Conservation (phyloP, 2,329 filamentous ascomycete genomes). For the Blastomyces parvus region DNA sequence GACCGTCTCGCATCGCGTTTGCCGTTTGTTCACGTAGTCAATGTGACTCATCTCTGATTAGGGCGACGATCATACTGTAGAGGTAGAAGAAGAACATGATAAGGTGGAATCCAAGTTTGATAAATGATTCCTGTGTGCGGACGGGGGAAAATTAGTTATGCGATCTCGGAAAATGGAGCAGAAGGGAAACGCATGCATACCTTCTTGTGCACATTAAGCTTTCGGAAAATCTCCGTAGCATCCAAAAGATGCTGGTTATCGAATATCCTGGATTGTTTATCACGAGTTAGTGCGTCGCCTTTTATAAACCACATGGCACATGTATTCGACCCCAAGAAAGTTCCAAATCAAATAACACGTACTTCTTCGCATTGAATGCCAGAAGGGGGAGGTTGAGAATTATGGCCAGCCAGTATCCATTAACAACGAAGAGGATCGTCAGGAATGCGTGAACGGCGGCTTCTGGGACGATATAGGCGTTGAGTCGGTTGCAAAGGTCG, state of each 20-base stretch:
- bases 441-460: slow-evolving; percentile 94
- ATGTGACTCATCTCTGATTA: slow-evolving; percentile 89
- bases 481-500: slow-evolving; percentile 98
- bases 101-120: slow-evolving; percentile 97
- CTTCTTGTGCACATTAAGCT: slow-evolving; percentile 98
- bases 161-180: neutral
- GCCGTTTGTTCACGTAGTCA: slow-evolving; percentile 40
- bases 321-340: no score
- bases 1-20: slow-evolving; percentile 8
- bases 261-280: slow-evolving; percentile 59
- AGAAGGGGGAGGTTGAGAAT: slow-evolving; percentile 86
- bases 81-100: slow-evolving; percentile 99
- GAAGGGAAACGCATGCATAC: slow-evolving; percentile 36
- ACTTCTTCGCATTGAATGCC: slow-evolving; percentile 97
- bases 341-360: slow-evolving; percentile 35
- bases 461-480: slow-evolving; percentile 99
- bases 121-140: slow-evolving; percentile 74
- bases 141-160: neutral
- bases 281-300: neutral
- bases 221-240: slow-evolving; percentile 98
- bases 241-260: slow-evolving; percentile 96
- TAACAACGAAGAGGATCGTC: slow-evolving; percentile 92
- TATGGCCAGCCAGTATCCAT: slow-evolving; percentile 94
- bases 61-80: slow-evolving; percentile 94
- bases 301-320: neutral